Percentiles rank a stretch among this genome's conserved stretches.
phyloP scores from a whole-genome alignment of 139 green algal species.

The Tetratostichococcus sp. region DNA sequence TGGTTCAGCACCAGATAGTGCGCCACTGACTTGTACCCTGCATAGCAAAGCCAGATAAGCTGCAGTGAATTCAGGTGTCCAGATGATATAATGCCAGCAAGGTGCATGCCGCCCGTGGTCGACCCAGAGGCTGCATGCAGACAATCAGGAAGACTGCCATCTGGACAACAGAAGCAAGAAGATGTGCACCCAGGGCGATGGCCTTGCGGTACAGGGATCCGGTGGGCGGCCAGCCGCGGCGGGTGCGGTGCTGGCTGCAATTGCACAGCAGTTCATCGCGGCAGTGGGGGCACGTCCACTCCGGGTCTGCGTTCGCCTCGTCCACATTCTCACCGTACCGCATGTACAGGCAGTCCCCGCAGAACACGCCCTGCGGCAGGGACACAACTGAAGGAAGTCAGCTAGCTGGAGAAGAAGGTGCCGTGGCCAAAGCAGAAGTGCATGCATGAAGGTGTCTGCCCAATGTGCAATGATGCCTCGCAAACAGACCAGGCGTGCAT shows the following conservation, averaged over 20 bases:
- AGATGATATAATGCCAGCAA: neutral
- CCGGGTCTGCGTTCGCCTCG: slow-evolving; percentile 21
- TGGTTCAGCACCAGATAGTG: slow-evolving; percentile 73
- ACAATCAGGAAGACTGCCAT: too few relatives aligned
- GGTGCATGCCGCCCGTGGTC: too few relatives aligned
- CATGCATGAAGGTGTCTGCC: too few relatives aligned
- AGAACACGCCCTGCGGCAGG: slow-evolving; percentile 57
- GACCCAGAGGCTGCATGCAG: too few relatives aligned
- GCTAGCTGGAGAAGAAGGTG: neutral
- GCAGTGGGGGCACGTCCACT: slow-evolving; percentile 70
- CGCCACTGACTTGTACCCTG: slow-evolving; percentile 60
- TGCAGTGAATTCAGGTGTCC: neutral
- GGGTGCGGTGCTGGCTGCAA: slow-evolving; percentile 64
- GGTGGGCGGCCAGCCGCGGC: slow-evolving; percentile 56
- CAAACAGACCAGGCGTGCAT: too few relatives aligned
- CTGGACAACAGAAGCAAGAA: too few relatives aligned
- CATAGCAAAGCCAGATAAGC: neutral
- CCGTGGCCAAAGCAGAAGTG: too few relatives aligned
- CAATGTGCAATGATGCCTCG: too few relatives aligned
- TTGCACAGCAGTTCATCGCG: slow-evolving; percentile 68
- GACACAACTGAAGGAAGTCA: too few relatives aligned
- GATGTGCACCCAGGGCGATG: slow-evolving; percentile 27
- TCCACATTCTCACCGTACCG: slow-evolving; percentile 43
- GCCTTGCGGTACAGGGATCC: slow-evolving; percentile 53
- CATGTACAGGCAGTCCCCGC: slow-evolving; percentile 80